Evolutionary conservation across 2,329 filamentous ascomycete species (phyloP), one percentile per base, ranked within the genome.

Genomic region (Neobulgaria alba): DNA sequence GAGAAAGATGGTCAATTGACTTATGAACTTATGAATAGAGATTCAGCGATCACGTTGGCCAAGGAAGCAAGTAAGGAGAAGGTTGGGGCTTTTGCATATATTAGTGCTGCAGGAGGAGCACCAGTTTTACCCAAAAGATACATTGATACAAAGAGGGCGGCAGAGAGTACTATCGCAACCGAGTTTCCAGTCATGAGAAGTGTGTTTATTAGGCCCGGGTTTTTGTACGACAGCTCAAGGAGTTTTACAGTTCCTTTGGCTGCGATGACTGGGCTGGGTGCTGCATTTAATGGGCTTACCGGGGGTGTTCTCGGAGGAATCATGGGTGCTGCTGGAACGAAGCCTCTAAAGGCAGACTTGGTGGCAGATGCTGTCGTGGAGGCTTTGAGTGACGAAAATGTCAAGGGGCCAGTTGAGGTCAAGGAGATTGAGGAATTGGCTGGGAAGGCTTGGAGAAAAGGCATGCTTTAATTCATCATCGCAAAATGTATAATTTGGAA

Each of bases 1-100:
- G 79, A 85, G 61, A 73, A 68, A 33, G 78, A 79, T 52, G 79
- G 80, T 18, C 84, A 92, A 64, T 71, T 95, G 55, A 95, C 90
- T 14, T 98, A 98, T 67, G 92, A 96, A 67, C 72, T 88, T 46
- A 95, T 98, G 87, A 98, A 98, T 66, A 77, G 92, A 42, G 90
- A 96, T 65, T 77, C 70, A 66, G 90, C 90, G 35, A 77, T 96
- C 46, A 75, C 82, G 40, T 72, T 95, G 10, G 92, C 90, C 10
- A 78, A 82, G 56, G 85, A 90, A 59, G 79, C 88, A 2, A 72
- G 73, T 18, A 66, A 66, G 23, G 75, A 77, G 45, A 71, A 77
- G 26, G 80, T 82, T 10, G 65, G 71, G 14, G 77, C 79, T 0
- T 95, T 95, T 60, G 78, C 82, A 45, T 96, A 87, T 68, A 82